Conservation (phyloP, 2,329 filamentous ascomycete genomes). For the Colletotrichum tamarilloi region DNA sequence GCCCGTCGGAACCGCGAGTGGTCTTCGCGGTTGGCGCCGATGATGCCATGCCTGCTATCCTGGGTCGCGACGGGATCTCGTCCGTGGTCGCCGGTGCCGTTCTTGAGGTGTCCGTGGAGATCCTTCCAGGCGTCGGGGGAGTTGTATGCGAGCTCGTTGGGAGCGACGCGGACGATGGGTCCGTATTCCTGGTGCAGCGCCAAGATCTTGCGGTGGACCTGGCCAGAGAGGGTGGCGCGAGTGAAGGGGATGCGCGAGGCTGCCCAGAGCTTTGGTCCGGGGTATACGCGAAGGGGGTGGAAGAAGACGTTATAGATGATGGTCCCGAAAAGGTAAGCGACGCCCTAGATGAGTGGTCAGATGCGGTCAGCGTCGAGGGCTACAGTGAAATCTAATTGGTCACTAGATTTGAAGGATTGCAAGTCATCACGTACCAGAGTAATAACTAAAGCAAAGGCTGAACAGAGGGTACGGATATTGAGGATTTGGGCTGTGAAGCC, state of each 20-base stretch:
- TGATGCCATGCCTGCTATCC: slow-evolving; percentile 23
- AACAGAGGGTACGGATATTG: not conserved
- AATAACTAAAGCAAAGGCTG: not conserved
- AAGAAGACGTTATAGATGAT: slow-evolving; percentile 19
- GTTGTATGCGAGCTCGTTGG: slow-evolving; percentile 58
- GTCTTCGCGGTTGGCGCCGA: slow-evolving; percentile 33
- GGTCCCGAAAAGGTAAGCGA: not conserved
- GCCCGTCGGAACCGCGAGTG: slow-evolving; percentile 38
- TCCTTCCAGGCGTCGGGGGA: slow-evolving; percentile 51
- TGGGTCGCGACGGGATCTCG: not conserved
- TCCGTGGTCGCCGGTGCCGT: not conserved
- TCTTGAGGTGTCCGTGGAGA: slow-evolving; percentile 47
- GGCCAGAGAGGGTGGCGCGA: not conserved
- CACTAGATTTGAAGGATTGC: not conserved
- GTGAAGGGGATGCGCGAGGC: not conserved
- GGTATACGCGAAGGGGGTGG: slow-evolving; percentile 19
- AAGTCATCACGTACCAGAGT: not conserved
- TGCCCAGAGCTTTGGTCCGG: slow-evolving; percentile 31
- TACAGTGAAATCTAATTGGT: not conserved
- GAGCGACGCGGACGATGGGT: slow-evolving; percentile 56
- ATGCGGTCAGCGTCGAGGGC: too few species aligned
- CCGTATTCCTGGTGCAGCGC: slow-evolving; percentile 53
- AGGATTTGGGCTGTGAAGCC: not conserved
- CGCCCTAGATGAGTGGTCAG: not conserved
- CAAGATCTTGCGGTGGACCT: slow-evolving; percentile 39